Conservation (phyloP, 345 rosid species). For the Eucalyptus shirleyi region DNA sequence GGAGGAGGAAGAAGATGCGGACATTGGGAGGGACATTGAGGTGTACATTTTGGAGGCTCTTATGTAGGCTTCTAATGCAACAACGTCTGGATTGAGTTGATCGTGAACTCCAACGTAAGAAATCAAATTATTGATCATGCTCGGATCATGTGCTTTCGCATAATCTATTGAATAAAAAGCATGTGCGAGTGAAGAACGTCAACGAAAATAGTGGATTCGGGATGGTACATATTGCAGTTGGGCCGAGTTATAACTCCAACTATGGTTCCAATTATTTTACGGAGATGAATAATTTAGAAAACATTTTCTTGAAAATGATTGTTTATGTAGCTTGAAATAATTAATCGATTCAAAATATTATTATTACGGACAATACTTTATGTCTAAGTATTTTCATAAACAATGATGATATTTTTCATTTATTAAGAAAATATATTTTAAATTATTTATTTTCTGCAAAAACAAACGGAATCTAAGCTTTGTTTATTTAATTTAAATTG, state of each 20-base stretch:
- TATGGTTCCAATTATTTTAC: neutral
- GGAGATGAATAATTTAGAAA: neutral
- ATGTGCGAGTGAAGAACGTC: neutral
- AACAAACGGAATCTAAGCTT: neutral
- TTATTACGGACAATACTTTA: neutral
- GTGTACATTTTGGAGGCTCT: neutral
- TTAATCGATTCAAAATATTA: neutral
- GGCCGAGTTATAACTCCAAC: neutral
- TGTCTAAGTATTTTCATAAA: neutral
- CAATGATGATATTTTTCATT: neutral
- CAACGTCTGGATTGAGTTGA: neutral
- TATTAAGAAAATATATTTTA: neutral
- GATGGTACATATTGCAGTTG: neutral
- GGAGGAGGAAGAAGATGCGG: neutral
- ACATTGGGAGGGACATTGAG: neutral
- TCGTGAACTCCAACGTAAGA: neutral
- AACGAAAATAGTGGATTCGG: neutral
- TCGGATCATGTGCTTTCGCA: neutral
- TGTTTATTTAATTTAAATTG: neutral
- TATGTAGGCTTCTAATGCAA: neutral
- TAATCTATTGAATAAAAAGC: neutral
- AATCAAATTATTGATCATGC: neutral
- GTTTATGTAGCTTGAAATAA: fast-evolving
- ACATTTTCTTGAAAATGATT: neutral
- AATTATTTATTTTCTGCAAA: neutral